phyloP scores from a whole-genome alignment of 495 filamentous ascomycete genomes.

The Penicillium coffeae region DNA sequence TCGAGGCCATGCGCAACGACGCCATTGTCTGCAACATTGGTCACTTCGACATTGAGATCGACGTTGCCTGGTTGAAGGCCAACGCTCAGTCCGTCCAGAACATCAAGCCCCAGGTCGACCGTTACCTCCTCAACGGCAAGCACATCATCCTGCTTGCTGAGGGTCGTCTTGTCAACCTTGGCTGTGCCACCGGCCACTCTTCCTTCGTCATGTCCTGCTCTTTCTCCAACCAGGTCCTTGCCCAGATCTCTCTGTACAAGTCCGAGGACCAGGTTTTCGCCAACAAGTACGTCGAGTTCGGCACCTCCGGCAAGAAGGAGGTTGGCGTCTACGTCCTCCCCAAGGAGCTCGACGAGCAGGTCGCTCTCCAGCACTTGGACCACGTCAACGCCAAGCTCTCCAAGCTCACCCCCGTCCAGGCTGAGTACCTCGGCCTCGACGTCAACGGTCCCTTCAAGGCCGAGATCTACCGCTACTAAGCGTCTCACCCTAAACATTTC shows the following conservation, averaged over 20 bases:
- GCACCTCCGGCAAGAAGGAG: slow-evolving; percentile 81
- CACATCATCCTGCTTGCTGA: slow-evolving; percentile 98
- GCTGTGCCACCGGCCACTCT: slow-evolving; percentile 98
- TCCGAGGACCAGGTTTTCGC: slow-evolving; percentile 80
- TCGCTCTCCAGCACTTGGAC: slow-evolving; percentile 84
- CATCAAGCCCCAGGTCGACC: slow-evolving; percentile 99
- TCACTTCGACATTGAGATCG: slow-evolving; percentile 99
- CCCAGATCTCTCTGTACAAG: slow-evolving; percentile 98
- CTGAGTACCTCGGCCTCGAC: slow-evolving; percentile 86
- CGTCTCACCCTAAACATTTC: slow-evolving; percentile 1
- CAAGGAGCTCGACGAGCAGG: slow-evolving; percentile 98
- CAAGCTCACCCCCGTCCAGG: slow-evolving; percentile 76
- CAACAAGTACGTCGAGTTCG: slow-evolving; percentile 94
- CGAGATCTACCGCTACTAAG: slow-evolving; percentile 64
- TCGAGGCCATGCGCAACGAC: slow-evolving; percentile 96
- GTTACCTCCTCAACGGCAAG: slow-evolving; percentile 91
- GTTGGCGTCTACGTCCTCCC: slow-evolving; percentile 95
- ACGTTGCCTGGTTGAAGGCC: slow-evolving; percentile 98
- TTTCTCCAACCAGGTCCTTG: slow-evolving; percentile 99
- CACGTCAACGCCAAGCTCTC: slow-evolving; percentile 96
- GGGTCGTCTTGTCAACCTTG: slow-evolving; percentile 97
- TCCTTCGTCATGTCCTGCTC: slow-evolving; percentile 99
- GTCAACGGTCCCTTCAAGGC: slow-evolving; percentile 90
- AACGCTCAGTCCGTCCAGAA: slow-evolving; percentile 89
- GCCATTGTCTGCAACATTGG: slow-evolving; percentile 99